These are phyloP conservation scores for Cryptococcus maquisensis DNA, from an alignment of 1,284 basidiomycete genomes.

Conservation along the genomic window DNA sequence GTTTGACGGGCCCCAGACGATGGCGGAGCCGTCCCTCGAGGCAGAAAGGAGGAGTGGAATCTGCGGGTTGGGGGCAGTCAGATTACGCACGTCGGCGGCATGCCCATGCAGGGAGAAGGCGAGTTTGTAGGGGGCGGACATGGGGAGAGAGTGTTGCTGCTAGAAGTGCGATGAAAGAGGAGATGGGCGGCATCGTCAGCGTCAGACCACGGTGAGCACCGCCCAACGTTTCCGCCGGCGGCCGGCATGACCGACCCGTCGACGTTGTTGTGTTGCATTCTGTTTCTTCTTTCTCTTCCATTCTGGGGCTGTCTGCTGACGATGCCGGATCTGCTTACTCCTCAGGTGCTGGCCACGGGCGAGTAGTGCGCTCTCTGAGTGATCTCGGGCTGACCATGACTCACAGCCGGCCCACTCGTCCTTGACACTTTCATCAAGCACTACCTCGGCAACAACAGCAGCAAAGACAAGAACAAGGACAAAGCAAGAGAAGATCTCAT, in stretches of 20 bases:
- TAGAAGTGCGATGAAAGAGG: not conserved
- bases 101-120: slow-evolving; percentile 65
- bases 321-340: slow-evolving; percentile 42
- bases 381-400: not conserved
- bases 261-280: too few species aligned
- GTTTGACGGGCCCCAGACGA: slow-evolving; percentile 69
- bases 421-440: slow-evolving; percentile 76
- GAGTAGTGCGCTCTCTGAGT: slow-evolving; percentile 1
- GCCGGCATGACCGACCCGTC: not conserved
- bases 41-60: slow-evolving; percentile 64
- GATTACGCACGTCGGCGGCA: slow-evolving; percentile 41
- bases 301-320: not conserved
- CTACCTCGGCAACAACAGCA: slow-evolving; percentile 60
- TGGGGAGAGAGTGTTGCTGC: not conserved
- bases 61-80: slow-evolving; percentile 23
- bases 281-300: not conserved
- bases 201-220: not conserved
- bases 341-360: slow-evolving; percentile 35
- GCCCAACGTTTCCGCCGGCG: not conserved
- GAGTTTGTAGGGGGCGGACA: slow-evolving; percentile 62
- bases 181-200: not conserved
- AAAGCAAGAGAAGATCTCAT: slow-evolving; percentile 61
- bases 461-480: slow-evolving; percentile 12
- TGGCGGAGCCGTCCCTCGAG: slow-evolving; percentile 83
- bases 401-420: slow-evolving; percentile 62